A percentile compares a stretch with the other conserved stretches of the same genome.
These are phyloP conservation scores for Leishmania mexicana DNA, from an alignment of 208 protist species.

Conservation along the genomic window DNA sequence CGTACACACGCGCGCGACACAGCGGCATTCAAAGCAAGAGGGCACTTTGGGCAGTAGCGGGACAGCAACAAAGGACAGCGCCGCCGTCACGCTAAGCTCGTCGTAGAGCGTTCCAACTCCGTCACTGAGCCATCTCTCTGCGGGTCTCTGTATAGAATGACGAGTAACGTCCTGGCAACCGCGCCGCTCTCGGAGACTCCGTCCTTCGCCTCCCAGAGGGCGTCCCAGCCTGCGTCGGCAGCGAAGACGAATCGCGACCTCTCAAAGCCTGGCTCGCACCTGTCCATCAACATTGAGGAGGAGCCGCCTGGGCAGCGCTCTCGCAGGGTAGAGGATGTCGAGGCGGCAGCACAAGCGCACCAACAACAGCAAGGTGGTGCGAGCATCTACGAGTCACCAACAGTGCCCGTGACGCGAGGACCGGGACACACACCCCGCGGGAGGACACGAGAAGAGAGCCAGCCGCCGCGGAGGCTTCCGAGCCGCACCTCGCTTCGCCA, in stretches of 20 bases:
- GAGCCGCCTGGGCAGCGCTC: neutral
- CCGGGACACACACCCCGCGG: constrained; percentile 34
- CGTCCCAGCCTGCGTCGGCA: neutral
- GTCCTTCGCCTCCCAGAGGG: neutral
- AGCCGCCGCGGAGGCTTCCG: constrained; percentile 28
- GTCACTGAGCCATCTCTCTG: neutral
- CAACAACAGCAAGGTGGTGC: neutral
- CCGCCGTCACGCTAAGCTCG: neutral
- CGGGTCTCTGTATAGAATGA: neutral
- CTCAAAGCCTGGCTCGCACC: neutral
- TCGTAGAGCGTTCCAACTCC: neutral
- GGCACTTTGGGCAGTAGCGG: neutral
- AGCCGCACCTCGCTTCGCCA: constrained; percentile 31
- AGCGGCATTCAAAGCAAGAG: neutral
- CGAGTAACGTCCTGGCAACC: neutral
- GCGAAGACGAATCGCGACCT: neutral
- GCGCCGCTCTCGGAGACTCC: neutral
- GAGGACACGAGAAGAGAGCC: constrained; percentile 18
- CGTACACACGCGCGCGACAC: neutral
- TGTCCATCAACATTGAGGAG: neutral
- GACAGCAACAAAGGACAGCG: neutral
- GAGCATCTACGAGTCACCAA: constrained; percentile 20
- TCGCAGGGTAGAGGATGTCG: neutral
- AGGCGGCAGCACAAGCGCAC: neutral
- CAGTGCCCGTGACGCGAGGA: constrained; percentile 55